Evolutionary conservation across 2,329 filamentous ascomycete species (phyloP), one percentile per base, ranked within the genome.

Genomic region (Mycosphaerella sp.): DNA sequence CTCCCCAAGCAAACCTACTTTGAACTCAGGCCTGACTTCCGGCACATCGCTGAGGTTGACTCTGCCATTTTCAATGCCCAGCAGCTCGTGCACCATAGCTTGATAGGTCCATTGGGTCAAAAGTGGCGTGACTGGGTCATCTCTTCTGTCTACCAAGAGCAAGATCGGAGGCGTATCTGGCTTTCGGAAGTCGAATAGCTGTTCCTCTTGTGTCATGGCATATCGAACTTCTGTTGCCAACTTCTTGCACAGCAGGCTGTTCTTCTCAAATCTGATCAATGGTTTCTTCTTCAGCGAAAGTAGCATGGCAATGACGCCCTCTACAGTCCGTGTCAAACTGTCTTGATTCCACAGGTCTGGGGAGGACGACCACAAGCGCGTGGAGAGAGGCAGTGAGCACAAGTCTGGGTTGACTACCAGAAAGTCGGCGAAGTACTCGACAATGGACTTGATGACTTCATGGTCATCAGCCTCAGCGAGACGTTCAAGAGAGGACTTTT

Each of bases 61-160:
- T 48, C 92, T 82, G n/a, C 93, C 93, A 69, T 97, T 97, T 55
- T 87, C 82, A 61, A 98, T 95, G 4, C 93, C 93, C 10, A 98
- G 78, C 1, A 97, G 75, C 67, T 98, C 93, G 69, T 98, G 93
- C 0, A 98, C 93, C 91, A 98, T 98, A n/a, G 93, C 93, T 73
- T 98, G 93, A 67, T 98, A 98, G 26, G 93, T 98, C 93, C 93
- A 98, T 69, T 98, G 93, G 2, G 90, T 95, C 46, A 98, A 79
- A 9, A 98, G 76, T 0, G 93, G 93, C 3, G 93, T 98, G 48
- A 97, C 87, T 0, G 93, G 92, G 66, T 98, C 93, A 67, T 96
- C 91, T 69, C 93, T 82, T 41, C 93, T 83, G 72, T 98, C 93
- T 31, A 98, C 74, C 51, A 98, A 82, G 34, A 98, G 78, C 11